These are phyloP conservation scores for Talaromyces wortmannii DNA, from an alignment of 495 filamentous ascomycete genomes.

Conservation along the genomic window DNA sequence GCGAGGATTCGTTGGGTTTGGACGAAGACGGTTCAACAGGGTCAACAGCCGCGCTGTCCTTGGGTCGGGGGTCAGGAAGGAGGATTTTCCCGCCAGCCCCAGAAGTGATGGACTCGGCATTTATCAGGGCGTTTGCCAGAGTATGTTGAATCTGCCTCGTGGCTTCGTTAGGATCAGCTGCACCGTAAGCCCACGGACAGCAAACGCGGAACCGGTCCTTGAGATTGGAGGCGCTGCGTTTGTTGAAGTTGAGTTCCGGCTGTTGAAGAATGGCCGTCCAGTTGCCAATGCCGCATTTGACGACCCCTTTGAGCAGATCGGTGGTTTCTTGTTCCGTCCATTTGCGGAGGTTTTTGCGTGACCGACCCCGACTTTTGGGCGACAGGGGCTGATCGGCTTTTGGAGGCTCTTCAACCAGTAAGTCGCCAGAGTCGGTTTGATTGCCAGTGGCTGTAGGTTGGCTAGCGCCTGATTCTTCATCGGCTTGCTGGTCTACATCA, in stretches of 20 bases:
- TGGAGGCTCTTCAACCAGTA: no score
- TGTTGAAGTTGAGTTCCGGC: constrained; percentile 66
- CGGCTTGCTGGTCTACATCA: constrained; percentile 12
- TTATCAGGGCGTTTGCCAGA: constrained; percentile 29
- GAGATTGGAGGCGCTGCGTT: constrained; percentile 68
- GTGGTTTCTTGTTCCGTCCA: constrained; percentile 85
- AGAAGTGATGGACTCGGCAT: constrained; percentile 21
- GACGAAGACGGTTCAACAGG: not conserved
- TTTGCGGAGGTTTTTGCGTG: constrained; percentile 45
- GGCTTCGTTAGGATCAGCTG: constrained; percentile 40
- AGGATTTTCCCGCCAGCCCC: constrained; percentile 17
- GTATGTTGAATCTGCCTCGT: constrained; percentile 33
- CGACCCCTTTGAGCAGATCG: constrained; percentile 67
- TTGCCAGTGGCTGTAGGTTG: not conserved
- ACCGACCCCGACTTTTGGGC: constrained; percentile 34
- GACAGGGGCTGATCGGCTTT: constrained; percentile 22
- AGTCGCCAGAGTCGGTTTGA: constrained; percentile 8
- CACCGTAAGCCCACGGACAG: constrained; percentile 53
- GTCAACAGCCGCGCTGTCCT: not conserved
- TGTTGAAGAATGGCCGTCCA: constrained; percentile 84
- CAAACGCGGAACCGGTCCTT: constrained; percentile 83
- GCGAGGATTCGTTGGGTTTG: not conserved
- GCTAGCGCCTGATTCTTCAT: not conserved
- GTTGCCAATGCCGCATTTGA: constrained; percentile 75
- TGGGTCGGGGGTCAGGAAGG: constrained; percentile 12